These are phyloP conservation scores for Termitomyces heimii DNA, from an alignment of 768 basidiomycete genomes.

Conservation along the genomic window DNA sequence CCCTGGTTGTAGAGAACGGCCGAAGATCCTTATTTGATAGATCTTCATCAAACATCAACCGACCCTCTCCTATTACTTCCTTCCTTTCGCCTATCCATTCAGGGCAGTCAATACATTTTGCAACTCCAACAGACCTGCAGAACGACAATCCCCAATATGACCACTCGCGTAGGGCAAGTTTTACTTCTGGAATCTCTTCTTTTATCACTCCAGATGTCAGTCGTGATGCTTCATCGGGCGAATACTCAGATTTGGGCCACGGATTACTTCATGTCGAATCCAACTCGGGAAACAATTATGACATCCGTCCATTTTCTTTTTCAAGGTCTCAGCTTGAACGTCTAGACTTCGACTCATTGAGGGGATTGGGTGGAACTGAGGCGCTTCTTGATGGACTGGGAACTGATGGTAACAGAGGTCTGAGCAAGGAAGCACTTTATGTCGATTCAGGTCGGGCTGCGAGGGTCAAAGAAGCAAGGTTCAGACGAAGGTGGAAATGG, in stretches of 20 bases:
- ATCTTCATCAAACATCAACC: conserved; percentile 22
- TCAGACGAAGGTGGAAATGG: no score
- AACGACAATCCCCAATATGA: conserved; percentile 52
- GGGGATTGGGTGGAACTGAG: conserved; percentile 62
- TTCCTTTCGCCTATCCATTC: conserved; percentile 40
- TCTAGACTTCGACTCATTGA: conserved; percentile 65
- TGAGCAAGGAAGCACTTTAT: no score
- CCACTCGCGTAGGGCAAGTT: conserved; percentile 53
- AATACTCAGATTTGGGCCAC: conserved; percentile 23
- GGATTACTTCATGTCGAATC: conserved; percentile 30
- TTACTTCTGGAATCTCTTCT: conserved; percentile 39
- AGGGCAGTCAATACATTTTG: conserved; percentile 43
- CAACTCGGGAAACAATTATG: background rate
- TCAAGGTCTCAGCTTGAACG: conserved; percentile 77
- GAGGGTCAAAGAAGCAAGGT: conserved; percentile 21
- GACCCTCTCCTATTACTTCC: conserved; percentile 77
- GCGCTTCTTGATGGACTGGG: conserved; percentile 51
- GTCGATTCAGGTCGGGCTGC: no score
- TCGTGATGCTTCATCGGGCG: background rate
- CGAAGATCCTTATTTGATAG: conserved; percentile 22
- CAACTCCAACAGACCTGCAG: conserved; percentile 51
- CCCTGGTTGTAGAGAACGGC: conserved; percentile 31
- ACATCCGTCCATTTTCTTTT: no score
- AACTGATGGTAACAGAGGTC: no score
- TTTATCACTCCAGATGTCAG: no score